Base-by-base conservation (phyloP, 305 asterid species). In the Nicotiana rustica region DNA sequence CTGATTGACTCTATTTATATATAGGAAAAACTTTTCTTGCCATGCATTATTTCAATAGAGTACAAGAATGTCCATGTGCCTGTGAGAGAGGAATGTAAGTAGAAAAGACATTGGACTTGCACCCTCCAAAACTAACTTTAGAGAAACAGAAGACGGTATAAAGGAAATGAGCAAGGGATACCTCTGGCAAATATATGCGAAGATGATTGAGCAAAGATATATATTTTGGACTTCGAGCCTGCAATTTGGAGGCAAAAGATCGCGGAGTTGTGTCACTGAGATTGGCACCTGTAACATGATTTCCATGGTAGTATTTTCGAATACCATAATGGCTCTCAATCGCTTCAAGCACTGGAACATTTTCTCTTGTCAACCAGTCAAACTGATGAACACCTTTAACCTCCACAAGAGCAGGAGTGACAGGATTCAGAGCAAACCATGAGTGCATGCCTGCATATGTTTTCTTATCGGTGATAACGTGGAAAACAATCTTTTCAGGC, bases 361-460 rank as follows among this genome's bases (percentile, higher is more conserved):
- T 96, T 89, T 96, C 99, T 88, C 97, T 92, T 59, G 99, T 95
- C 82, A 96, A 87, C 98, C 99, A 96, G 87, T 96, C 99, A 88
- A 96, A 96, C 85, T 96, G 99, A 90, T 96, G 99, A 79, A 96
- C 93, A 25, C 99, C 97, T 93, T 93, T 96, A 60, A 96, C 98
- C 89, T 96, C 99, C 87, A 96, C 88, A 81, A 93, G 91, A 79
- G 99, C 99, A 35, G 98, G 98, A 87, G 95, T 85, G 61, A 90
- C 77, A 49, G 98, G 95, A 86, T 96, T 92, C 85, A 96, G 77
- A 49, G 99, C 98, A 87, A 96, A 95, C 99, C 99, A 96, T n/a
- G 99, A 92, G 86, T 93, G 98, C 98, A 96, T 96, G 87, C 97
- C 99, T 36, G 99, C 98, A 89, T 95, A 96, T 81, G 99, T 94